Base-by-base conservation (phyloP, 176 grass and related monocot genomes). In the Cymbopogon citratus region DNA sequence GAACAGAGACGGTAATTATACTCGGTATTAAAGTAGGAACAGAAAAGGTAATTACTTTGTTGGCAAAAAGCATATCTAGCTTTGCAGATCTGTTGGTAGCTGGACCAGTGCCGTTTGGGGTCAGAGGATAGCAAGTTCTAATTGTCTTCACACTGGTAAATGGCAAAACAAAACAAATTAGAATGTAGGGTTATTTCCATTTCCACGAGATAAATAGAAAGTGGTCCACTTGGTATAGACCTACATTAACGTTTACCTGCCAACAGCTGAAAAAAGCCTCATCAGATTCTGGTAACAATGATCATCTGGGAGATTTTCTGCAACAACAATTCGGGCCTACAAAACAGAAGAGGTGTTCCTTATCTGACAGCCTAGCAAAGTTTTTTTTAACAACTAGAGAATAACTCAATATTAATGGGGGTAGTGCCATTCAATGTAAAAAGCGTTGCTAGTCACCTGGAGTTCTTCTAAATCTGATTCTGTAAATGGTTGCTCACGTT, bases 241-340 rank as follows among this genome's bases (percentile, higher is more conserved):
- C 72, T 28, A 84, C 11, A 87, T 74, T 74, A 69, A 70, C 10
- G 45, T 48, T 81, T 90, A 99, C 96, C 93, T 95, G 79, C 96
- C 96, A 83, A 90, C 93, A 87, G 77, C 29, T 76, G 96, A 99
- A 88, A 99, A 99, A 49, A 99, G 77, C 85, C 91, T 99, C 96
- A 99, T 91, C 76, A 99, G 85, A 71, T 99, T 99, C 69, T 95
- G 96, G 89, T 99, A 95, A 84, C 91, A 95, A 83, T 99, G 96
- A 88, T 99, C 96, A 77, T 99, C 96, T 79, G 96, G 96, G 64
- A 99, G 83, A 84, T 99, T 99, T 87, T 99, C 96, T 63, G 91
- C 93, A 69, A 99, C 96, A 75, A 99, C 89, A 73, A 99, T 99
- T 33, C 96, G 93, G 26, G 93, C 88, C 96, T 99, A 73, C 60